Evolutionary conservation across 139 green algal species (phyloP).

Genomic region (Chlamydomonas schloesseri): DNA sequence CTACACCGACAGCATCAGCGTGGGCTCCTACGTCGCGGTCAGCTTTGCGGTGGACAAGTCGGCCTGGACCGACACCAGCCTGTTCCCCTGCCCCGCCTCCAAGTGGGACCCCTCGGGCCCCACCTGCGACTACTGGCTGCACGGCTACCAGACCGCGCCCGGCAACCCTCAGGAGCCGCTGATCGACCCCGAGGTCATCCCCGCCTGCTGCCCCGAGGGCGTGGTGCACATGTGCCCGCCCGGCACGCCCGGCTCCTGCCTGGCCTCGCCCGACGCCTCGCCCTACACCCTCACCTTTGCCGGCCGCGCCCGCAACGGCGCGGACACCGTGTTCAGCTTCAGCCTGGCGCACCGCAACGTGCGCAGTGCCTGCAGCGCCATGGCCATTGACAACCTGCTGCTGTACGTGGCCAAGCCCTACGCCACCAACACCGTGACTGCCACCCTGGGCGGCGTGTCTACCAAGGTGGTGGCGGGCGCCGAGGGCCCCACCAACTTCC

Average conservation of each 20-base stretch:
- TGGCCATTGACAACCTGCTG: slow-evolving; percentile 41
- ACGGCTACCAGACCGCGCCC: slow-evolving; percentile 44
- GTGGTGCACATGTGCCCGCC: slow-evolving; percentile 43
- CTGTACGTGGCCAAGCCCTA: slow-evolving; percentile 16
- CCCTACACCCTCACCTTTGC: slow-evolving; percentile 44
- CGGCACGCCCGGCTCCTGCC: background rate
- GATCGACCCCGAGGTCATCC: slow-evolving; percentile 13
- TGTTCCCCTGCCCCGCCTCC: slow-evolving; percentile 52
- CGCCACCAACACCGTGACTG: background rate
- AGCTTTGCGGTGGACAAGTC: background rate
- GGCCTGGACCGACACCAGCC: slow-evolving; percentile 12
- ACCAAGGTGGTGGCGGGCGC: background rate
- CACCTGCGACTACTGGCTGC: slow-evolving; percentile 53
- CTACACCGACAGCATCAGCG: background rate
- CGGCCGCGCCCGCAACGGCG: background rate
- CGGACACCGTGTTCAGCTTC: slow-evolving; percentile 12
- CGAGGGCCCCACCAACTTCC: background rate
- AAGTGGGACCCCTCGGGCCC: slow-evolving; percentile 20
- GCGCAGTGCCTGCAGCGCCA: slow-evolving; percentile 4
- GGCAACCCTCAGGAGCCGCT: slow-evolving; percentile 13
- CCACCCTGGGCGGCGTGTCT: slow-evolving; percentile 1
- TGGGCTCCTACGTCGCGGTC: background rate
- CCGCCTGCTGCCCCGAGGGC: slow-evolving; percentile 59
- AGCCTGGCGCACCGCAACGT: slow-evolving; percentile 8
- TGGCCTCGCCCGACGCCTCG: slow-evolving; percentile 19